Evolutionary conservation across 2,329 filamentous ascomycete species (phyloP).

Genomic region (Ramularia endophylla): DNA sequence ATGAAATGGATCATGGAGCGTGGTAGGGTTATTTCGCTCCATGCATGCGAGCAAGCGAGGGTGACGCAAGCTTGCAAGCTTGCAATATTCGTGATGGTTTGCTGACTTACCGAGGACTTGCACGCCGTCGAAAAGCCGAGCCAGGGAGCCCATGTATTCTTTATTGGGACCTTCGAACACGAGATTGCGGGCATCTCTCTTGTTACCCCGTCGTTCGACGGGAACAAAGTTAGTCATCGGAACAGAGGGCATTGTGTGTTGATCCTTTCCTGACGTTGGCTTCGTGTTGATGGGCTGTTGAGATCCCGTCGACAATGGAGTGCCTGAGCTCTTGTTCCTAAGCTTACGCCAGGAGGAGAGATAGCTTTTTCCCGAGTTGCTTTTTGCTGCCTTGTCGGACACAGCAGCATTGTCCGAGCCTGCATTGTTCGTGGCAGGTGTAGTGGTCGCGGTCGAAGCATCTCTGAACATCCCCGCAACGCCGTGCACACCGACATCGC

Average conservation of each 20-base stretch:
- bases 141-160: conserved; percentile 85
- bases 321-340: conserved; percentile 76
- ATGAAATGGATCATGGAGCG: background rate
- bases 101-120: conserved; percentile 74
- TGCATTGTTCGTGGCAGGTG: conserved; percentile 7
- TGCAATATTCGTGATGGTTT: conserved; percentile 7
- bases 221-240: conserved; percentile 66
- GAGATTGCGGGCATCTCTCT: conserved; percentile 55
- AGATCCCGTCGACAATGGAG: conserved; percentile 31
- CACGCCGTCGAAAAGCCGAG: conserved; percentile 84
- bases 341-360: conserved; percentile 86
- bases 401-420: conserved; percentile 27
- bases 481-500: conserved; percentile 79
- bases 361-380: conserved; percentile 67
- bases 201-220: conserved; percentile 44
- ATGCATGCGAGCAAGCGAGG: background rate
- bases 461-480: conserved; percentile 71
- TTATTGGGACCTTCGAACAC: conserved; percentile 78
- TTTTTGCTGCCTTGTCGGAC: conserved; percentile 37
- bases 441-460: conserved; percentile 34
- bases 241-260: conserved; percentile 47
- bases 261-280: conserved; percentile 50
- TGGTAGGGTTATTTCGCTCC: background rate
- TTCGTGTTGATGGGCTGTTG: conserved; percentile 4
- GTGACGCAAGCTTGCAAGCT: conserved; percentile 7